Evolutionary conservation across 768 basidiomycete genomes (phyloP).

Genomic region (Psilocybe subaeruginosa): DNA sequence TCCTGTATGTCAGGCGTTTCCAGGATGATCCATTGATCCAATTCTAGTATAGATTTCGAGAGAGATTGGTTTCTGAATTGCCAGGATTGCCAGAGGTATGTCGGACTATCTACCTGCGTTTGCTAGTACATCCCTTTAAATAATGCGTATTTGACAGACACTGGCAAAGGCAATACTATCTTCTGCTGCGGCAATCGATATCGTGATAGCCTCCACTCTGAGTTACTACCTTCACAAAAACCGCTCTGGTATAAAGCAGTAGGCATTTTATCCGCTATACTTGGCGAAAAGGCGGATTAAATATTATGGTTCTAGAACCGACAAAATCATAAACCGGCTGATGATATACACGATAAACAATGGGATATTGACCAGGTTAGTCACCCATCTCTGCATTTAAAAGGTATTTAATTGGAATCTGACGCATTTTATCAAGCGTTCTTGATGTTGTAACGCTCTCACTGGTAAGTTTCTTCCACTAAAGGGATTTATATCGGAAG

Average conservation of each 20-base stretch:
- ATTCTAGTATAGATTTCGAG: no score
- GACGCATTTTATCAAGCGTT: no score
- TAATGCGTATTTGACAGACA: neutral
- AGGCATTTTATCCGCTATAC: neutral
- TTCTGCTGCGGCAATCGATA: neutral
- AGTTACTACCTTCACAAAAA: neutral
- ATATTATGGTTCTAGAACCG: neutral
- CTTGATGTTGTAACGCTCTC: no score
- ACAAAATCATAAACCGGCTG: slow-evolving; percentile 1
- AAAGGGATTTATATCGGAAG: no score
- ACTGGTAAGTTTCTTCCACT: no score
- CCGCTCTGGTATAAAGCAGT: slow-evolving; percentile 4
- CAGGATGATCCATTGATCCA: no score
- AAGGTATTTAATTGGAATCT: no score
- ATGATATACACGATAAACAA: neutral
- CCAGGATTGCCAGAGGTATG: no score
- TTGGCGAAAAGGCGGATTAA: neutral
- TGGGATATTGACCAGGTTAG: neutral
- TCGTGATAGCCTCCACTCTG: neutral
- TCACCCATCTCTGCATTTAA: neutral
- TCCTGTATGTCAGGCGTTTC: no score
- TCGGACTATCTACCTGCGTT: no score
- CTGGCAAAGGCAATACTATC: neutral
- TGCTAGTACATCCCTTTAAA: no score
- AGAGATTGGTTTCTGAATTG: no score